Base-by-base conservation (phyloP, 1,284 basidiomycete species). In the Ustilago esculenta region DNA sequence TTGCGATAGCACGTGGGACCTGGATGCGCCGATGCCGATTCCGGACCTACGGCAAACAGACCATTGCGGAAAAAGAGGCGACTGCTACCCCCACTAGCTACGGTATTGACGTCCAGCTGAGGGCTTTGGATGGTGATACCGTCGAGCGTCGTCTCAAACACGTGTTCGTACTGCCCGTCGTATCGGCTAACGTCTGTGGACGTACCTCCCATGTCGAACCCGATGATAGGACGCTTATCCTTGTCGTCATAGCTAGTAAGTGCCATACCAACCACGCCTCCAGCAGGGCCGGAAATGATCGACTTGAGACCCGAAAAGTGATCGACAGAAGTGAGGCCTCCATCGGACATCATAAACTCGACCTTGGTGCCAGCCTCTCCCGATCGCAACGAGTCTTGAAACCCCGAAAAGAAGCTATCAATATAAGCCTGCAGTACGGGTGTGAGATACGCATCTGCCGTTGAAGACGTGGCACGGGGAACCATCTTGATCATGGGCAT, bases 361-460 rank as follows among this genome's bases (percentile, higher is more conserved):
- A 81, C 79, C 20, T 76, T 63, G 1, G 80, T 80, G 3, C 79
- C 78, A 2, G 80, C 76, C 18, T 42, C 46, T 30, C 85, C 82
- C 23, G 85, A 83, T 39, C 84, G 82, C 53, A 93, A 84, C 67
- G 89, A 88, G 30, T 85, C 86, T 69, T 94, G 90, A 73, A 97
- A 97, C 0, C 94, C 93, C 27, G 84, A 82, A 83, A 94, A 96
- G 85, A 97, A 96, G 0, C 92, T 92, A 68, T 94, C 89, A n/a
- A 97, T 86, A 77, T 97, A 97, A 25, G 88, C 86, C 20, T 87
- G 85, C 30, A 97, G 83, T 42, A 96, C 90, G 1, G 94, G 95
- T 0, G 94, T 97, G 25, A 98, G 87, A 81, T 98, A 98, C 2
- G 95, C 96, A 75, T 98, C 95, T 0, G 94, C 95, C 0, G 93